A percentile compares a stretch with the other conserved stretches of the same genome.
Evolutionary conservation across 2,329 filamentous ascomycete genomes (phyloP).

Genomic region (Myrmaecium sp.): DNA sequence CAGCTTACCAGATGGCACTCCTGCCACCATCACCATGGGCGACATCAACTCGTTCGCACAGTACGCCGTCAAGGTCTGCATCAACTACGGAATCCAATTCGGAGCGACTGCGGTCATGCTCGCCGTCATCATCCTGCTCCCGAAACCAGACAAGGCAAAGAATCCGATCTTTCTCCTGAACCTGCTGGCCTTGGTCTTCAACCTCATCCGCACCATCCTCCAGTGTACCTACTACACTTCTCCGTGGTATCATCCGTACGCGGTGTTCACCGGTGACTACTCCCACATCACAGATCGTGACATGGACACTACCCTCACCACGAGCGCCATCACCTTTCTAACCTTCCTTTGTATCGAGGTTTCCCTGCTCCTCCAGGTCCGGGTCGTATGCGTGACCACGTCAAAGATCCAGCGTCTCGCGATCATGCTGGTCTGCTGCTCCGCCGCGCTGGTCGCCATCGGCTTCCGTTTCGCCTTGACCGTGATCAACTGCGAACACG

Average conservation of each 20-base stretch:
- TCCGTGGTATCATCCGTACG: conserved; percentile 43
- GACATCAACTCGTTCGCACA: conserved; percentile 28
- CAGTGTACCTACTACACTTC: conserved; percentile 44
- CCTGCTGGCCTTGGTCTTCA: conserved; percentile 39
- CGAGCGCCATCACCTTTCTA: conserved; percentile 32
- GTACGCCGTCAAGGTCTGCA: conserved; percentile 32
- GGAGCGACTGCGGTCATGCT: conserved; percentile 51
- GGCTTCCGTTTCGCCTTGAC: conserved; percentile 36
- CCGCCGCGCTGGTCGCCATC: conserved; percentile 34
- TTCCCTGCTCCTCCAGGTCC: conserved; percentile 46
- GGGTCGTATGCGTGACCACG: conserved; percentile 41
- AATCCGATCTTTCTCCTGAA: conserved; percentile 53
- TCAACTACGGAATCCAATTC: conserved; percentile 55
- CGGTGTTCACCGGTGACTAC: conserved; percentile 38
- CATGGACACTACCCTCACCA: conserved; percentile 30
- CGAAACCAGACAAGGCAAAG: conserved; percentile 44
- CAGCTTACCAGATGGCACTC: conserved; percentile 24
- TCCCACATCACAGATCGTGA: conserved; percentile 28
- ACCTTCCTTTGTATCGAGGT: conserved; percentile 38
- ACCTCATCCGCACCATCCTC: conserved; percentile 42
- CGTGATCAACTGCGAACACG: conserved; percentile 29
- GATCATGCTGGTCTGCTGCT: conserved; percentile 30
- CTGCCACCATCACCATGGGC: conserved; percentile 24
- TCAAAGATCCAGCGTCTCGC: conserved; percentile 23
- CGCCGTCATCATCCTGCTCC: conserved; percentile 49